A percentile compares a stretch with the other conserved stretches of the same genome.
Evolutionary conservation across 2,329 filamentous ascomycete species (phyloP).

Genomic region (Sporothrix inflata): DNA sequence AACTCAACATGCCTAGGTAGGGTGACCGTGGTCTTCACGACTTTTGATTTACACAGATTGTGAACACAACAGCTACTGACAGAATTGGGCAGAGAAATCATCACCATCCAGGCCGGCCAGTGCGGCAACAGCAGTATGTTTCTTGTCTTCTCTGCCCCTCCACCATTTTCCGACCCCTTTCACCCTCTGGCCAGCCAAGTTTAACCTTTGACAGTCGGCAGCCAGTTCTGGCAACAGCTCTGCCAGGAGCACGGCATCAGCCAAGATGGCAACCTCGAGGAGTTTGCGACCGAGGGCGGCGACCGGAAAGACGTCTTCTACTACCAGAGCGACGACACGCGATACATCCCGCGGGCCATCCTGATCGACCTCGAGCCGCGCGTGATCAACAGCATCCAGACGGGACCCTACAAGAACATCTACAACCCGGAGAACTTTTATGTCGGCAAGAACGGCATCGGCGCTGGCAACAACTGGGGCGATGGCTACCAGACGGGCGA

Average conservation of each 20-base stretch:
- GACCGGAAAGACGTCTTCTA: slow-evolving; percentile 99
- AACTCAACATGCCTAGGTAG: slow-evolving; percentile 43
- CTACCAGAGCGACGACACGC: slow-evolving; percentile 98
- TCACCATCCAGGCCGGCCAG: slow-evolving; percentile 97
- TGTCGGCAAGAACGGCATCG: slow-evolving; percentile 88
- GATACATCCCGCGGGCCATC: slow-evolving; percentile 96
- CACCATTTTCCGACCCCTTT: slow-evolving; percentile 23
- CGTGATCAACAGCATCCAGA: slow-evolving; percentile 90
- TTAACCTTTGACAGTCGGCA: slow-evolving; percentile 72
- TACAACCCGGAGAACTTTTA: slow-evolving; percentile 99
- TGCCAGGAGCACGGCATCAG: slow-evolving; percentile 98
- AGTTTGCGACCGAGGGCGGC: slow-evolving; percentile 96
- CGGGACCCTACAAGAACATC: slow-evolving; percentile 93
- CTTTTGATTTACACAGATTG: neutral
- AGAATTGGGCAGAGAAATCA: slow-evolving; percentile 76
- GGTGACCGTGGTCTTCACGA: neutral
- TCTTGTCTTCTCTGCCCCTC: neutral
- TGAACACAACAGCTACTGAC: neutral
- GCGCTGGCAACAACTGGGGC: slow-evolving; percentile 98
- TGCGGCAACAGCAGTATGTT: slow-evolving; percentile 97
- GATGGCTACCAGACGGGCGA: slow-evolving; percentile 94
- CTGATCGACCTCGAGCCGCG: slow-evolving; percentile 92
- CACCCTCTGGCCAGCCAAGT: slow-evolving; percentile 32
- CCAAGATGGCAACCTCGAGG: slow-evolving; percentile 93
- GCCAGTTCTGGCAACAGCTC: slow-evolving; percentile 98